Evolutionary conservation across 306 rosid genomes (phyloP).

Genomic region (Macrotyloma uniflorum): DNA sequence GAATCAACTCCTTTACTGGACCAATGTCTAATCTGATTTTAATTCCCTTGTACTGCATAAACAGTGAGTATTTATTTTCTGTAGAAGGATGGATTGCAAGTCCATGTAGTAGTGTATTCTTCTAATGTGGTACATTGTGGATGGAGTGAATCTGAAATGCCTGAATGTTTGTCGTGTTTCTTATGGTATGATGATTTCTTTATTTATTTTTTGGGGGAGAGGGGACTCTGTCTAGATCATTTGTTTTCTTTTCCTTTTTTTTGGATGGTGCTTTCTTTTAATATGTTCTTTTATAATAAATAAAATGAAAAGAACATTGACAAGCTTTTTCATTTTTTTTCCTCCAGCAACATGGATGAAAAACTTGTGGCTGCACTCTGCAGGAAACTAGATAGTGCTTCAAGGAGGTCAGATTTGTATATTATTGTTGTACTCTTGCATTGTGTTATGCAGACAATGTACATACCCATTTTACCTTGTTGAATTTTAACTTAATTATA

Average conservation of each 20-base stretch:
- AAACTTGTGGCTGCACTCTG: slow-evolving; percentile 94
- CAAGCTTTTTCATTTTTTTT: slow-evolving; percentile 27
- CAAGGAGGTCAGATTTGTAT: slow-evolving; percentile 59
- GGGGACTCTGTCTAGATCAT: slow-evolving; percentile 12
- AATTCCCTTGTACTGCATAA: no score
- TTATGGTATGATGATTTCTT: background rate
- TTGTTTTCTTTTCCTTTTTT: background rate
- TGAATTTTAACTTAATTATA: background rate
- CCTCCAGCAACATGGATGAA: slow-evolving; percentile 84
- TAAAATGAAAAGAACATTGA: slow-evolving; percentile 19
- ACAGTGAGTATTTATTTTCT: background rate
- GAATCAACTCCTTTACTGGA: no score
- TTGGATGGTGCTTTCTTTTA: slow-evolving; percentile 3
- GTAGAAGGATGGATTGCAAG: background rate
- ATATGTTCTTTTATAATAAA: background rate
- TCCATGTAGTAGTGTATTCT: background rate
- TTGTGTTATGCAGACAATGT: background rate
- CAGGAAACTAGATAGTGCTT: slow-evolving; percentile 54
- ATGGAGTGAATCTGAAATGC: background rate
- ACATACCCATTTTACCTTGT: background rate
- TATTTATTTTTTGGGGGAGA: background rate
- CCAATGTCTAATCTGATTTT: background rate
- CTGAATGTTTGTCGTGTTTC: background rate
- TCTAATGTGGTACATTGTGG: background rate
- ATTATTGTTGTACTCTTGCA: background rate